Conservation (phyloP, 2,329 filamentous ascomycete species). For the Aspergillus fumigatus region DNA sequence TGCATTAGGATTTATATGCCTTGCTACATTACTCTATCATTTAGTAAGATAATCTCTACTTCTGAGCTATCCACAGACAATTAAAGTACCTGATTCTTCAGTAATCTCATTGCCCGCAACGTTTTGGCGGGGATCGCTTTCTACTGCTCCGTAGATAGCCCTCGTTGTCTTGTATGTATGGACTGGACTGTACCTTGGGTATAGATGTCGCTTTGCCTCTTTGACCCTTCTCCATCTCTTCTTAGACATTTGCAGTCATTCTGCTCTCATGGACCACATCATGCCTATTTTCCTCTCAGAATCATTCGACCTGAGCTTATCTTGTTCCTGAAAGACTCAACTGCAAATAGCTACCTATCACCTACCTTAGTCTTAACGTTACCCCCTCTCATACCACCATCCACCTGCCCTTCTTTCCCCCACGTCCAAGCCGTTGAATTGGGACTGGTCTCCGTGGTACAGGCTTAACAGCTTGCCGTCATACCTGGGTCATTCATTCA, state of each 20-base stretch:
- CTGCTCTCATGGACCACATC: not conserved
- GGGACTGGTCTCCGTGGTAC: conserved; percentile 8
- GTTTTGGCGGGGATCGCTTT: not conserved
- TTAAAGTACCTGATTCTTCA: not conserved
- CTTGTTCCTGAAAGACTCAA: not conserved
- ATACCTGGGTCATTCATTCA: conserved; percentile 17
- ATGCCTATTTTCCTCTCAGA: not conserved
- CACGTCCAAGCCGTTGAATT: conserved; percentile 7
- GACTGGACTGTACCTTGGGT: not conserved
- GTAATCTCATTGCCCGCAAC: not conserved
- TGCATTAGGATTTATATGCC: not conserved
- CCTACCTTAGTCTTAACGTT: not conserved
- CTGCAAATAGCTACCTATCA: not conserved
- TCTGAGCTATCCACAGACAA: not conserved
- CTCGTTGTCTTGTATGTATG: too few species aligned
- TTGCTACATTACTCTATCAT: not conserved
- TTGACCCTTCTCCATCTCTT: not conserved
- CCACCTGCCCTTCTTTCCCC: conserved; percentile 2
- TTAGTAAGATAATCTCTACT: too few species aligned
- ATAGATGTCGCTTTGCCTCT: not conserved
- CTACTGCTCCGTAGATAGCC: not conserved
- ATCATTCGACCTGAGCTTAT: not conserved
- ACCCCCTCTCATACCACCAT: conserved; percentile 1
- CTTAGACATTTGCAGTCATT: not conserved
- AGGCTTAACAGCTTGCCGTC: conserved; percentile 11